phyloP scores from a whole-genome alignment of 2,329 filamentous ascomycete species.

The Xylaria sp. region DNA sequence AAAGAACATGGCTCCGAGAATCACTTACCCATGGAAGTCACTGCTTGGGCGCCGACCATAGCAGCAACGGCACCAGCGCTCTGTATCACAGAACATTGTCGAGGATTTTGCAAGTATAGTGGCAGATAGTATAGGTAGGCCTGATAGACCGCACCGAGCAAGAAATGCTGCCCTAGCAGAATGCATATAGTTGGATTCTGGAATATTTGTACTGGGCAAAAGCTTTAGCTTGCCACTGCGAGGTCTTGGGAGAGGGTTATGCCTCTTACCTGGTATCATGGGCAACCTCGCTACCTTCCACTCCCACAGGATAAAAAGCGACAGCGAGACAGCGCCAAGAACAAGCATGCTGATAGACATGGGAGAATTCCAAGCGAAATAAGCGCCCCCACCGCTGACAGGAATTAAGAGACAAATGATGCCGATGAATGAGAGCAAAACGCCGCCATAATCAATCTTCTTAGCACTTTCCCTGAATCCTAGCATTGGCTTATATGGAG shows the following conservation, averaged over 20 bases:
- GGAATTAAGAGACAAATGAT: background rate
- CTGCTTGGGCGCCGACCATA: slow-evolving; percentile 59
- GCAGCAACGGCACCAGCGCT: slow-evolving; percentile 64
- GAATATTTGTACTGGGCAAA: slow-evolving; percentile 60
- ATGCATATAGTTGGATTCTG: slow-evolving; percentile 61
- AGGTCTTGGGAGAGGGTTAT: background rate
- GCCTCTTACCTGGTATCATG: background rate
- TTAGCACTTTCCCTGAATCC: background rate
- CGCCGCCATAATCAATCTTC: background rate
- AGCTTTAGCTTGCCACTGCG: background rate
- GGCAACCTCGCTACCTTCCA: background rate
- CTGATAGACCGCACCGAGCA: slow-evolving; percentile 70
- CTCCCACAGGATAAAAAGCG: background rate
- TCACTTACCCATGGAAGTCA: slow-evolving; percentile 52
- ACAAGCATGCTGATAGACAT: background rate
- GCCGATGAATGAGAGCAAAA: background rate
- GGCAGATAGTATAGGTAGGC: slow-evolving; percentile 69
- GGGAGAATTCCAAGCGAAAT: background rate
- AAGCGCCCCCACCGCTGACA: background rate
- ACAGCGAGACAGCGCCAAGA: background rate
- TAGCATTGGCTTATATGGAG: background rate
- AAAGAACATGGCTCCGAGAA: slow-evolving; percentile 41
- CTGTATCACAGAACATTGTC: slow-evolving; percentile 49
- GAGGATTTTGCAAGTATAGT: slow-evolving; percentile 69
- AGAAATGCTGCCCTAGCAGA: slow-evolving; percentile 67